Evolutionary conservation across 2,329 filamentous ascomycete species (phyloP), one percentile per base, ranked within the genome.

Genomic region (Fusarium xylarioides): DNA sequence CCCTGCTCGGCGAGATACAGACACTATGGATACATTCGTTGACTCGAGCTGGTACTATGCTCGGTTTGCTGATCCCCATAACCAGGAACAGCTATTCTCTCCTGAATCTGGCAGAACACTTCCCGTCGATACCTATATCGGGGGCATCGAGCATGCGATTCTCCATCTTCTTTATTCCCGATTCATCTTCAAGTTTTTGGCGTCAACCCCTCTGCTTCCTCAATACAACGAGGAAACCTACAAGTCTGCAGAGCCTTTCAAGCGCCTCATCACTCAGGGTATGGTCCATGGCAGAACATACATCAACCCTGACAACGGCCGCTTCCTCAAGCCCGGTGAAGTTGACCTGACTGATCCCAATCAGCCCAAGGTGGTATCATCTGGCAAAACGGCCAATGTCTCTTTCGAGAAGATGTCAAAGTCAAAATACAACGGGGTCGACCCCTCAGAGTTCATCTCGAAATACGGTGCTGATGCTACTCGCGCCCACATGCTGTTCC

Each of bases 11-110:
- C 89, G 95, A 71, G 95, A 97, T 73, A 97, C 95, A 0, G 95
- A 97, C 80, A 97, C 95, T 6, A 97, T 97, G 95, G 95, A 97
- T 81, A 97, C 95, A 0, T 97, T 97, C 82, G 95, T 97, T 68
- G 95, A 97, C 82, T 97, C 94, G 4, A 97, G 94, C 60, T 97
- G 95, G 95, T 97, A 97, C 81, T 97, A 91, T 78, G 90, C 95
- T 83, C 89, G 94, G 18, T 97, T 94, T 76, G 82, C 91, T 34
- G 93, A 97, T 76, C 85, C 92, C 2, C 85, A 90, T 23, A 95
- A 96, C 74, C 74, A 85, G 19, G 78, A 86, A 4, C 80, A 84
- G 19, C 90, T 90, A 0, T 91, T 97, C 71, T 90, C 89, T 2
- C 82, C 90, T n/a, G 82, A 86, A 23, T 86, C 86, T 16, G 89